These are phyloP conservation scores for Orychophragmus violaceus DNA, from an alignment of 345 rosid genomes.

Conservation along the genomic window DNA sequence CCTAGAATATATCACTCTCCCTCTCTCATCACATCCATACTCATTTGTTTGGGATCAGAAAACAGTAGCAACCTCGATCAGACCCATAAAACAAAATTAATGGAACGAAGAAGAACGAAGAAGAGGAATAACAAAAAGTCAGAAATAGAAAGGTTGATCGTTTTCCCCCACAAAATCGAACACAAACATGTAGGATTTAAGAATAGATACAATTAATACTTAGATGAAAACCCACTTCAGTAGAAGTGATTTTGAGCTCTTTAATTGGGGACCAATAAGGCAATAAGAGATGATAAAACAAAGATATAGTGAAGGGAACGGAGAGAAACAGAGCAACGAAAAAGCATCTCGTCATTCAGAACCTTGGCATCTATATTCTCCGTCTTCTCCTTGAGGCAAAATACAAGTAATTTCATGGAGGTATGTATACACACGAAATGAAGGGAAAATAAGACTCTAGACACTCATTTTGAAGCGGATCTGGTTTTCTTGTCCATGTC, in stretches of 20 bases:
- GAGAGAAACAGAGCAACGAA: conserved; percentile 12
- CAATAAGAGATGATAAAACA: conserved; percentile 10
- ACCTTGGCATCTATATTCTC: no score
- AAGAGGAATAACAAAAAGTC: background rate
- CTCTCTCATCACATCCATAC: no score
- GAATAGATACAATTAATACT: no score
- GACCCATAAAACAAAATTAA: conserved; percentile 14
- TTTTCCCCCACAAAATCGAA: background rate
- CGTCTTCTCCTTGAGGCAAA: no score
- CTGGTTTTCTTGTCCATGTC: no score
- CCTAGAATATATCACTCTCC: conserved; percentile 14
- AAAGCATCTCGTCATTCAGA: conserved; percentile 25
- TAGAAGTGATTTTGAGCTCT: conserved; percentile 11
- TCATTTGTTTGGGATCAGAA: no score
- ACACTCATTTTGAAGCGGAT: no score
- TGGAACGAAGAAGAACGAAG: background rate
- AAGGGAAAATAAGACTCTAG: no score
- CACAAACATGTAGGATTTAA: no score
- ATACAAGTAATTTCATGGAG: no score
- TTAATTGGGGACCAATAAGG: conserved; percentile 13
- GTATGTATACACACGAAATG: no score
- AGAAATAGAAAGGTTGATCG: conserved; percentile 12
- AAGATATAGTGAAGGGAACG: background rate
- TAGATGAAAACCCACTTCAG: background rate
- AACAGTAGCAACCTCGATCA: no score